phyloP scores from a whole-genome alignment of 2,329 filamentous ascomycete species.

The Curvularia lunata region DNA sequence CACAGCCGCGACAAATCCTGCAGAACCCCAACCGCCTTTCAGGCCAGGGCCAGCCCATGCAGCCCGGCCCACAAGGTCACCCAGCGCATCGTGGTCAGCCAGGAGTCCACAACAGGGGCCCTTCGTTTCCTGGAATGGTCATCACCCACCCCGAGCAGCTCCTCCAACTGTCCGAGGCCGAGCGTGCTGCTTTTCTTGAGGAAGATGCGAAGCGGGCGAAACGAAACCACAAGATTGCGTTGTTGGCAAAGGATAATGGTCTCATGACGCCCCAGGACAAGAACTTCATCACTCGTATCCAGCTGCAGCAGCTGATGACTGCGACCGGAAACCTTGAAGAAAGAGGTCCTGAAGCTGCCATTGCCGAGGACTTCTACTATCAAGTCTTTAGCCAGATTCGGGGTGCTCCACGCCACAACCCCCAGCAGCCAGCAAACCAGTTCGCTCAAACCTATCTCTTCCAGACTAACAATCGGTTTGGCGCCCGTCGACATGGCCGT shows the following conservation, averaged over 20 bases:
- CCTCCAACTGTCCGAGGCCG: conserved; percentile 78
- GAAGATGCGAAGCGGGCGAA: conserved; percentile 96
- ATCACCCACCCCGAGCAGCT: conserved; percentile 75
- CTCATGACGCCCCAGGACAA: conserved; percentile 99
- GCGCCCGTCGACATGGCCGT: conserved; percentile 76
- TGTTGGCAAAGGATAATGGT: conserved; percentile 91
- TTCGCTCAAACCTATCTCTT: conserved; percentile 98
- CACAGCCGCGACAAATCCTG: conserved; percentile 72
- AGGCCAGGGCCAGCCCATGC: conserved; percentile 52
- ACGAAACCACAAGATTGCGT: conserved; percentile 96
- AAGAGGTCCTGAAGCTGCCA: conserved; percentile 76
- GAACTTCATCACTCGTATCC: conserved; percentile 98
- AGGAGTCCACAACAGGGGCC: conserved; percentile 51
- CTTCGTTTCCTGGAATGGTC: conserved; percentile 59
- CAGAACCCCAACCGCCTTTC: conserved; percentile 75
- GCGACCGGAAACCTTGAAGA: conserved; percentile 88
- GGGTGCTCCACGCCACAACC: conserved; percentile 85
- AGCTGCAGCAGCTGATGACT: conserved; percentile 92
- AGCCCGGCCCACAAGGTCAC: conserved; percentile 33
- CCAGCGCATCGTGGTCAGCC: conserved; percentile 44
- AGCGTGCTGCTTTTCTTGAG: conserved; percentile 81
- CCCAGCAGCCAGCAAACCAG: conserved; percentile 89
- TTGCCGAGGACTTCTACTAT: conserved; percentile 97
- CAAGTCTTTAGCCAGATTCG: conserved; percentile 96
- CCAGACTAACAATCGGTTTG: conserved; percentile 86